Evolutionary conservation across 352 stramenopile species (phyloP), one percentile per base, ranked within the genome.

Genomic region (Achlya hypogyna): DNA sequence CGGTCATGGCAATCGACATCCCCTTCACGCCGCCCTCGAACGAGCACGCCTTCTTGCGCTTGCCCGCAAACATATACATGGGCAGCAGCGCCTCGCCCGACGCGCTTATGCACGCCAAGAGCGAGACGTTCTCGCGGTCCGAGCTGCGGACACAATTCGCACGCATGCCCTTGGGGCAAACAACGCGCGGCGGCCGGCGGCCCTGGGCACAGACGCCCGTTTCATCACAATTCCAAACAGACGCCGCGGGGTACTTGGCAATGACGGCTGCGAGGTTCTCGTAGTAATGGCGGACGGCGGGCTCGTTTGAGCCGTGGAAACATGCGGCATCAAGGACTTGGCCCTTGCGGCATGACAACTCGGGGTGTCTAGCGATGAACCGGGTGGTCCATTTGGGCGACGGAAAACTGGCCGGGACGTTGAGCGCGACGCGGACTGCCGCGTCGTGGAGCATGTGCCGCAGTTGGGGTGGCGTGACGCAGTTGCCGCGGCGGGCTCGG

Each of bases 281-380:
- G 62, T 89, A 79, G 68, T 94, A 94, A 70, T 93, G 88, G 12
- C n/a, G n/a, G n/a, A n/a, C n/a, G n/a, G n/a, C n/a, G n/a, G n/a
- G n/a, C n/a, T n/a, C n/a, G n/a, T n/a, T n/a, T n/a, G n/a, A n/a
- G n/a, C n/a, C n/a, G n/a, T n/a, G n/a, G n/a, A n/a, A n/a, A n/a
- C n/a, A n/a, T n/a, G n/a, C n/a, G n/a, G n/a, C n/a, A n/a, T n/a
- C n/a, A n/a, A n/a, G n/a, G n/a, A n/a, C n/a, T n/a, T n/a, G n/a
- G n/a, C n/a, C n/a, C n/a, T n/a, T n/a, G n/a, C n/a, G n/a, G n/a
- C n/a, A n/a, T n/a, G n/a, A n/a, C n/a, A n/a, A n/a, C n/a, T n/a
- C n/a, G n/a, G n/a, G n/a, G n/a, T n/a, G n/a, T n/a, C n/a, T n/a
- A n/a, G n/a, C n/a, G n/a, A n/a, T n/a, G n/a, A n/a, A n/a, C n/a